phyloP scores from a whole-genome alignment of 1,284 basidiomycete genomes.

The Cutaneotrichosporon spelunceum region DNA sequence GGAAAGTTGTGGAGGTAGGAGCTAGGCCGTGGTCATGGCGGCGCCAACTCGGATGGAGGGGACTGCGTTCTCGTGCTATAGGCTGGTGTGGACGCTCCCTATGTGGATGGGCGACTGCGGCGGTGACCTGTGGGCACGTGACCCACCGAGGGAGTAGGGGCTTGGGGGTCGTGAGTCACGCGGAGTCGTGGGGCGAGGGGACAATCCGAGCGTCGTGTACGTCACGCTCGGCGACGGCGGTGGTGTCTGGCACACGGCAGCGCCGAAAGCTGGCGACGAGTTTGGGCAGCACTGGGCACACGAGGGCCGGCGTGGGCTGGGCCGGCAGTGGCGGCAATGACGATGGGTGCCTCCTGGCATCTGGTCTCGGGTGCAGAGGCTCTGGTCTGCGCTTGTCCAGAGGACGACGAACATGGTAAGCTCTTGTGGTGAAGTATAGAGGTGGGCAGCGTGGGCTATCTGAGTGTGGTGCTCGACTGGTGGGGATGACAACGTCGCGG shows the following conservation, averaged over 20 bases:
- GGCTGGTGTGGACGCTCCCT: neutral
- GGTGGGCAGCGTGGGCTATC: neutral
- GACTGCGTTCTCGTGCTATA: neutral
- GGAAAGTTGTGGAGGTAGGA: neutral
- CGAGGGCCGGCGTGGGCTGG: neutral
- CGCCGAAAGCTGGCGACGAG: neutral
- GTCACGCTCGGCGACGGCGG: neutral
- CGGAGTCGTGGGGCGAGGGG: neutral
- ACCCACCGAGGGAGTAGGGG: neutral
- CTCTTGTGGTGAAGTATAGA: neutral
- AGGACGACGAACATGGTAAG: neutral
- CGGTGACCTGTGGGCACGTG: neutral
- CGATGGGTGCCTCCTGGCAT: neutral
- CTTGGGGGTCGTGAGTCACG: neutral
- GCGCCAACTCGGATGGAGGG: neutral
- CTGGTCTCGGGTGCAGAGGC: neutral
- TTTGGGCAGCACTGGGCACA: neutral
- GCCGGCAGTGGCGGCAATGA: conserved; percentile 2
- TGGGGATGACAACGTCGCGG: neutral
- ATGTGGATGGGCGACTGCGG: neutral
- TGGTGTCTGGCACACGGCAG: neutral
- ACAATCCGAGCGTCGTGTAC: neutral
- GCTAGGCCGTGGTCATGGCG: neutral
- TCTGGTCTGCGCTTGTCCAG: neutral
- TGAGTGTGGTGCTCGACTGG: neutral